phyloP scores from a whole-genome alignment of 176 grass and related monocot genomes.

The Saccharum spontaneum region DNA sequence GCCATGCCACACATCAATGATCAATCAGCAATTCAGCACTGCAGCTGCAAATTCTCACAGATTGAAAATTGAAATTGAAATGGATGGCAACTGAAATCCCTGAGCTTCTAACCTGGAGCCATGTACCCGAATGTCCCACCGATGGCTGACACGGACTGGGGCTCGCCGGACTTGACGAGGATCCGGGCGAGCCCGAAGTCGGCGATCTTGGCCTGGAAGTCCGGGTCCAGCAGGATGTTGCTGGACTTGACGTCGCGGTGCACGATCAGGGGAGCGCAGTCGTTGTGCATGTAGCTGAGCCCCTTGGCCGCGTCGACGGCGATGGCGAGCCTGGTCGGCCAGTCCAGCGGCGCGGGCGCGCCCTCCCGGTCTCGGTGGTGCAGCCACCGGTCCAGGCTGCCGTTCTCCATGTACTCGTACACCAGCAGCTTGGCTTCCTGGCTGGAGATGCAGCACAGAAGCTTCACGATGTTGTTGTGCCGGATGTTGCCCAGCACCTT shows the following conservation, averaged over 20 bases:
- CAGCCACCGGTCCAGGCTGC: constrained; percentile 76
- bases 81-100: neutral
- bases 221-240: constrained; percentile 73
- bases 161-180: constrained; percentile 60
- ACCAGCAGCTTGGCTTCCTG: constrained; percentile 64
- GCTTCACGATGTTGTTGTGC: constrained; percentile 86
- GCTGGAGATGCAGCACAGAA: constrained; percentile 74
- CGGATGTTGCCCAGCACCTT: constrained; percentile 68
- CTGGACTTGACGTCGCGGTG: constrained; percentile 92
- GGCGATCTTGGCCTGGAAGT: constrained; percentile 68
- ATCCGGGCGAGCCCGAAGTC: constrained; percentile 82
- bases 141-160: constrained; percentile 58
- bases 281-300: constrained; percentile 86
- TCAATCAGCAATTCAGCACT: no score
- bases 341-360: constrained; percentile 51
- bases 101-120: no score
- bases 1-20: no score
- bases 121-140: constrained; percentile 42
- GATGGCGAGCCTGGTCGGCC: constrained; percentile 61
- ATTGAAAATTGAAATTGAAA: neutral
- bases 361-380: constrained; percentile 42
- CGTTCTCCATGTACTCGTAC: constrained; percentile 88
- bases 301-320: constrained; percentile 62
- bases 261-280: constrained; percentile 52
- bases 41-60: neutral